Conservation (phyloP, 306 rosid genomes). For the Vicia sativa region DNA sequence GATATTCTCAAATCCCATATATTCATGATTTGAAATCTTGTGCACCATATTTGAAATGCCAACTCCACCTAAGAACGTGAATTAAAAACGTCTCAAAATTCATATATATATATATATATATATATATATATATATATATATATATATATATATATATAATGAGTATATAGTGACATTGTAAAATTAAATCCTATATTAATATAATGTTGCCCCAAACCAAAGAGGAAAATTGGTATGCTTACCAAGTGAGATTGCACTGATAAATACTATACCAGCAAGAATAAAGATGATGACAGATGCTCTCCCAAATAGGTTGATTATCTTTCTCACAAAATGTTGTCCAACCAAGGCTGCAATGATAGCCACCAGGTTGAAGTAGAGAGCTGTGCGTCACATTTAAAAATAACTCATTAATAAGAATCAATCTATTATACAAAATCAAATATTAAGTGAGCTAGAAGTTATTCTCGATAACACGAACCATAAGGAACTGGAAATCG, state of each 20-base stretch:
- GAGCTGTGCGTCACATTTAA: slow-evolving; percentile 51
- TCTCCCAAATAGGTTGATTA: too few relatives aligned
- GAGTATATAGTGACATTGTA: too few relatives aligned
- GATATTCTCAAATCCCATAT: slow-evolving; percentile 88
- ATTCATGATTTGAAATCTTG: slow-evolving; percentile 56
- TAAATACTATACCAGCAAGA: slow-evolving; percentile 69
- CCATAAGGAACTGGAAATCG: too few relatives aligned
- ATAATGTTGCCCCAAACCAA: background rate
- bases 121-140: too few relatives aligned
- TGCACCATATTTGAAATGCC: slow-evolving; percentile 66
- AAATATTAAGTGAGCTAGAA: too few relatives aligned
- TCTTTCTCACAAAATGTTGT: too few relatives aligned
- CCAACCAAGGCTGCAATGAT: too few relatives aligned
- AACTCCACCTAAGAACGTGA: slow-evolving; percentile 69
- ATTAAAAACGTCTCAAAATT: background rate
- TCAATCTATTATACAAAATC: too few relatives aligned
- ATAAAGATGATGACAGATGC: too few relatives aligned
- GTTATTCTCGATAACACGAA: too few relatives aligned
- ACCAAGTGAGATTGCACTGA: slow-evolving; percentile 84
- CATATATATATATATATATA: background rate
- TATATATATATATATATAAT: too few relatives aligned
- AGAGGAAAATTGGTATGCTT: slow-evolving; percentile 4
- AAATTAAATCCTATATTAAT: background rate
- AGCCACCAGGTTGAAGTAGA: too few relatives aligned
- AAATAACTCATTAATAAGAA: slow-evolving; percentile 64